Evolutionary conservation across 352 stramenopile species (phyloP).

Genomic region (Aphanomyces invadans): DNA sequence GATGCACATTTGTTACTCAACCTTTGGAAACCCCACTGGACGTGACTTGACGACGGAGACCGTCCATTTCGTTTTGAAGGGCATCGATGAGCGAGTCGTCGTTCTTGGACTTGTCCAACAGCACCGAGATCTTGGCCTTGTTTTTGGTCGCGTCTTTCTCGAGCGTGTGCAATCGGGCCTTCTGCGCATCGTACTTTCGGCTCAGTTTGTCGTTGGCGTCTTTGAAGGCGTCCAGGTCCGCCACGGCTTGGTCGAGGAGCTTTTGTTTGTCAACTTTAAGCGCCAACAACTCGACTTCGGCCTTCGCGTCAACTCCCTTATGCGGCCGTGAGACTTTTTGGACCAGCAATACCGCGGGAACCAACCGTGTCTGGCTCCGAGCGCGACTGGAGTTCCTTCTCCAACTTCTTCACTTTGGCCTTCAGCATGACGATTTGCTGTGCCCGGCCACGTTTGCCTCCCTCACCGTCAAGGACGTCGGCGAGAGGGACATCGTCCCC

Average conservation of each 20-base stretch:
- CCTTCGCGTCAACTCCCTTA: constrained; percentile 51
- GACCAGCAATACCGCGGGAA: too few relatives aligned
- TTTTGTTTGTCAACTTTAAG: constrained; percentile 57
- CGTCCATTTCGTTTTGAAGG: constrained; percentile 58
- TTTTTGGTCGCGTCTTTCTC: constrained; percentile 67
- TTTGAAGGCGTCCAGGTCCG: constrained; percentile 49
- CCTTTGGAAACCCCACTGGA: constrained; percentile 25
- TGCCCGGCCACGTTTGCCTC: constrained; percentile 45
- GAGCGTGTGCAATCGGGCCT: constrained; percentile 54
- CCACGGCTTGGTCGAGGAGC: constrained; percentile 48
- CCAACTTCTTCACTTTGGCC: constrained; percentile 68
- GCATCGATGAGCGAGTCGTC: constrained; percentile 74
- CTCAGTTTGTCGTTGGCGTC: constrained; percentile 47
- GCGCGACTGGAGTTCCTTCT: constrained; percentile 26
- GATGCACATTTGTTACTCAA: too few relatives aligned
- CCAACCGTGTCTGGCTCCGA: neutral
- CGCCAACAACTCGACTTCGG: constrained; percentile 46
- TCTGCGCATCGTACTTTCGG: constrained; percentile 55
- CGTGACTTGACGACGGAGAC: constrained; percentile 48
- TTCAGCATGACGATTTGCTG: constrained; percentile 84
- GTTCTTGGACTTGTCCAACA: constrained; percentile 73
- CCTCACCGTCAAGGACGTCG: constrained; percentile 27
- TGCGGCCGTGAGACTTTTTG: neutral
- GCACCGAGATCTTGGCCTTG: constrained; percentile 52
- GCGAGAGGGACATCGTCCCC: constrained; percentile 26